Evolutionary conservation across 192 early-diverging fungal species (phyloP), one percentile per base, ranked within the genome.

Genomic region (Coemansia sp.): DNA sequence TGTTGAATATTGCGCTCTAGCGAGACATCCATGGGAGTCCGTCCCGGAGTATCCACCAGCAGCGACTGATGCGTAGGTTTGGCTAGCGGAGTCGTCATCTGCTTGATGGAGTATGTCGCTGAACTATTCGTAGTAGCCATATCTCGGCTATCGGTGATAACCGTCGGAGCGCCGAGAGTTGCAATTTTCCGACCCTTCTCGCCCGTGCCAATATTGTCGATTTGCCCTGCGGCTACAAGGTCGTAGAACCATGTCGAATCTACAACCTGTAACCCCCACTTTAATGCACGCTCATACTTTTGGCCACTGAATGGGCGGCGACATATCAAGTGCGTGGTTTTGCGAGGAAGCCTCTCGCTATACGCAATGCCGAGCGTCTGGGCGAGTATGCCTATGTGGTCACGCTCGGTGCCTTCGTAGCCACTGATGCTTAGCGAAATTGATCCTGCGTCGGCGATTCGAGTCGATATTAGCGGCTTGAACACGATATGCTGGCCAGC

Each of bases 201-300:
- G 2, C 4, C 12, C 11, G 62, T 40, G 24, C 9, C 61, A 48
- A 20, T 19, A 15, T 19, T 61, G 27, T 7, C 38, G 38, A 24
- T 19, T n/a, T 22, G 13, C 22, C 41, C 62, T 38, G 68, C 20
- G 19, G 50, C 50, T 17, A 65, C 70, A 38, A 85, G 22, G 6
- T 46, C 46, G 29, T 79, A 82, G 15, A 82, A 13, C 84, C 84
- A 93, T 38, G 86, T 78, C 13, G 88, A 85, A 5, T 81, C 88
- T 2, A 89, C 88, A 62, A 89, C 83, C 34, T 88, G 82, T 20
- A 91, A 85, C 56, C 86, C 88, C 88, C 88, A 87, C 65, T 92
- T 89, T 50, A 86, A 27, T 1, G 92, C 92, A 53, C 88, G 89
- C 62, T 91, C 88, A 65, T 88, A 92, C 59, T 92, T 92, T 27